phyloP scores from a whole-genome alignment of 164 flowering plant species.

The Pachysandra terminalis region DNA sequence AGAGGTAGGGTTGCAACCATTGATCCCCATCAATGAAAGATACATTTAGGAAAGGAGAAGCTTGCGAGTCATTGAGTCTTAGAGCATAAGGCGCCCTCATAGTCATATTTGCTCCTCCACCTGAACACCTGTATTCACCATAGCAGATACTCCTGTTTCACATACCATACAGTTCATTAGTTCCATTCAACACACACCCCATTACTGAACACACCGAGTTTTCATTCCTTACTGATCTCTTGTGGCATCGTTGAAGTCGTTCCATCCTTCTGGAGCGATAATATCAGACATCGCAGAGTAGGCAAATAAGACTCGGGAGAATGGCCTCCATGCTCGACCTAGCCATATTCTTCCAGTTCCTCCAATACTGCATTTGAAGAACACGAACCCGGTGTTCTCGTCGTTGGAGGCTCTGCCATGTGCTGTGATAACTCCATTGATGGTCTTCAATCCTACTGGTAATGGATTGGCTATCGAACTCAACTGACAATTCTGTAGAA shows the following conservation, averaged over 20 bases:
- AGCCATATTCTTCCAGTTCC: slow-evolving; percentile 90
- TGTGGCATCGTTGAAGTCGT: slow-evolving; percentile 72
- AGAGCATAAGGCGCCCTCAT: slow-evolving; percentile 61
- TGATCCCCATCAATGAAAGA: slow-evolving; percentile 77
- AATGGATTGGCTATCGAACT: slow-evolving; percentile 77
- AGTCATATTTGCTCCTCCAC: slow-evolving; percentile 59
- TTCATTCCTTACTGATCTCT: slow-evolving; percentile 65
- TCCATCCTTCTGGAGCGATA: slow-evolving; percentile 94
- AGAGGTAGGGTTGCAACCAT: slow-evolving; percentile 56
- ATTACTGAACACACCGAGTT: neutral
- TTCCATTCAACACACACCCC: neutral
- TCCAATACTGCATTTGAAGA: slow-evolving; percentile 69
- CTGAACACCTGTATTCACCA: slow-evolving; percentile 82
- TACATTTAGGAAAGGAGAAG: slow-evolving; percentile 54
- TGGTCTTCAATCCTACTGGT: slow-evolving; percentile 40
- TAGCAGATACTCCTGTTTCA: slow-evolving; percentile 68
- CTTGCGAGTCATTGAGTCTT: slow-evolving; percentile 65
- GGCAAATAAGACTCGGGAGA: slow-evolving; percentile 72
- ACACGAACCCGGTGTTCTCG: slow-evolving; percentile 76
- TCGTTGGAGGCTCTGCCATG: slow-evolving; percentile 67
- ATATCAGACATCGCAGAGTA: slow-evolving; percentile 68
- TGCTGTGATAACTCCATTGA: slow-evolving; percentile 80
- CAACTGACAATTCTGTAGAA: slow-evolving; percentile 53
- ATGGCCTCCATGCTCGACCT: slow-evolving; percentile 95
- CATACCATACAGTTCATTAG: neutral